These are phyloP conservation scores for Torulaspora indica DNA, from an alignment of 805 yeast genomes.

Conservation along the genomic window DNA sequence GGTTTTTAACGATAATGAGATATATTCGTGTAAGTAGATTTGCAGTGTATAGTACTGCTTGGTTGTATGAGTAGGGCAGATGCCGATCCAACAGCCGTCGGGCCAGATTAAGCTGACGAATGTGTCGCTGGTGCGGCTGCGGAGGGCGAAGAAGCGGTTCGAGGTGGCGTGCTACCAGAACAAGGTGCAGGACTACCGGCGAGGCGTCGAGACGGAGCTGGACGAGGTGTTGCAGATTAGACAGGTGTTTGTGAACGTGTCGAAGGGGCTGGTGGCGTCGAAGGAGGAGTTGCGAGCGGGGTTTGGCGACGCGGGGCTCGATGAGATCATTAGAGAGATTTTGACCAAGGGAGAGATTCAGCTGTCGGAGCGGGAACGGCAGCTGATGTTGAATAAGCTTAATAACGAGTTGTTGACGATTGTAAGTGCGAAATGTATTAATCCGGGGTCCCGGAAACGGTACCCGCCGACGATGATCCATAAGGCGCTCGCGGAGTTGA, in stretches of 20 bases:
- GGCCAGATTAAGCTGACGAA: constrained; percentile 88
- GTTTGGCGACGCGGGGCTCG: constrained; percentile 72
- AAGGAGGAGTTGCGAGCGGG: constrained; percentile 71
- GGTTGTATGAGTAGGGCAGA: constrained; percentile 21
- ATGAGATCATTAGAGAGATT: constrained; percentile 74
- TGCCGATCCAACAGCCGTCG: constrained; percentile 79
- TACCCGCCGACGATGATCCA: constrained; percentile 94
- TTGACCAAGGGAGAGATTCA: constrained; percentile 90
- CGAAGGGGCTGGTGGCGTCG: constrained; percentile 90
- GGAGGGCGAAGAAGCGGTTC: constrained; percentile 84
- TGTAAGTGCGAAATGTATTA: constrained; percentile 84
- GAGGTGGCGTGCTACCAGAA: constrained; percentile 96
- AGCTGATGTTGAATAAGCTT: constrained; percentile 62
- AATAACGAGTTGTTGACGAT: constrained; percentile 79
- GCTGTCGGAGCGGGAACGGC: constrained; percentile 88
- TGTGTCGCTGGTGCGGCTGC: constrained; percentile 87
- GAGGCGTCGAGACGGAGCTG: constrained; percentile 67
- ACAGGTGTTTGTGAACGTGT: constrained; percentile 88
- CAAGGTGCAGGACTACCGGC: constrained; percentile 91
- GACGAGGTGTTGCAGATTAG: constrained; percentile 96
- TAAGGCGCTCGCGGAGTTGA: constrained; percentile 72
- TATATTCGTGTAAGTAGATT: neutral
- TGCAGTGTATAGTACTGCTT: no score
- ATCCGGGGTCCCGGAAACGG: constrained; percentile 82
- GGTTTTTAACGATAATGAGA: constrained; percentile 1